These are phyloP conservation scores for Aspergillus sp. DNA, from an alignment of 2,329 filamentous ascomycete species.

Conservation along the genomic window DNA sequence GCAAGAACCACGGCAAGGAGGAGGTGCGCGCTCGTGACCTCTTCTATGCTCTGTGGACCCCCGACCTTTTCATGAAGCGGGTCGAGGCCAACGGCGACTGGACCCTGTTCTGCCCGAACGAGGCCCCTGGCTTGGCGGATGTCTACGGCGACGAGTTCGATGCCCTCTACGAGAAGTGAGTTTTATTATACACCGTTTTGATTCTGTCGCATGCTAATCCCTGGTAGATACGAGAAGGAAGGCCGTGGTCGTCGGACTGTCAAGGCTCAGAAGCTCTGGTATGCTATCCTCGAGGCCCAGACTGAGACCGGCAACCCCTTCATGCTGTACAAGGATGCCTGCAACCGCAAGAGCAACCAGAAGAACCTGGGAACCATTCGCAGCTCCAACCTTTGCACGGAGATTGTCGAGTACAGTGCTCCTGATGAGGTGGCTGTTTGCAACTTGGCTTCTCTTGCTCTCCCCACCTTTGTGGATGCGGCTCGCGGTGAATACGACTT, in stretches of 20 bases:
- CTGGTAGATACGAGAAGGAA: constrained; percentile 73
- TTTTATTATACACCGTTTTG: not conserved
- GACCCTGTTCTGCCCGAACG: constrained; percentile 98
- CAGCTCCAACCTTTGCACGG: constrained; percentile 97
- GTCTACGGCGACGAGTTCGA: constrained; percentile 98
- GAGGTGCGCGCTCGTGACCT: constrained; percentile 95
- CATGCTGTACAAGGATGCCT: constrained; percentile 99
- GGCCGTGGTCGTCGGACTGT: constrained; percentile 86
- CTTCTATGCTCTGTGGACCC: constrained; percentile 97
- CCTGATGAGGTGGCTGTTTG: constrained; percentile 98
- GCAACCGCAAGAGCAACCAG: constrained; percentile 99
- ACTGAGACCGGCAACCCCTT: constrained; percentile 99
- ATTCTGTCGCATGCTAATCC: constrained; percentile 4
- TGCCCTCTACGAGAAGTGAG: constrained; percentile 73
- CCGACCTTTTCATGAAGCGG: constrained; percentile 99
- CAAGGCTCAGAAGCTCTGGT: constrained; percentile 99
- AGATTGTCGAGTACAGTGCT: constrained; percentile 96
- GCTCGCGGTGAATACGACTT: constrained; percentile 86
- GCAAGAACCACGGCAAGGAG: constrained; percentile 99
- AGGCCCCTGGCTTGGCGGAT: constrained; percentile 91
- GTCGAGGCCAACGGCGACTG: constrained; percentile 95
- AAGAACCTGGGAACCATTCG: constrained; percentile 99
- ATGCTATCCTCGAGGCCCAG: constrained; percentile 95
- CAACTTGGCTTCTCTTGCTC: constrained; percentile 91
- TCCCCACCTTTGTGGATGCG: constrained; percentile 89